Evolutionary conservation across 2,329 filamentous ascomycete species (phyloP).

Genomic region (Ceratocystis ficicola): DNA sequence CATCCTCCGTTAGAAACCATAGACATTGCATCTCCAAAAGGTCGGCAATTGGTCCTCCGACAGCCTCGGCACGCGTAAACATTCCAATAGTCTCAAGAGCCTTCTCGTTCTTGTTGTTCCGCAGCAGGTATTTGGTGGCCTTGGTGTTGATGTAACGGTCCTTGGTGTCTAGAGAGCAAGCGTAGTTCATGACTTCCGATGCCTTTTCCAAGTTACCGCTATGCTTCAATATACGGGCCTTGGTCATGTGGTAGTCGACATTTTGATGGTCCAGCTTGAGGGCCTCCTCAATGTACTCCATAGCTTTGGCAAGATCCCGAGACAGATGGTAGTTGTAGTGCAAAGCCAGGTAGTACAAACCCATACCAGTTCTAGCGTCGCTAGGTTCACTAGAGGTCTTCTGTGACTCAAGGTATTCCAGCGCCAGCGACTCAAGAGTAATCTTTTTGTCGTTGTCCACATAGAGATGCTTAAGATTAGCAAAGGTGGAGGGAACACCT

Average conservation of each 20-base stretch:
- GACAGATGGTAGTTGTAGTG: constrained; percentile 91
- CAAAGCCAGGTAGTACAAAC: constrained; percentile 86
- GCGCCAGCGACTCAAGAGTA: constrained; percentile 61
- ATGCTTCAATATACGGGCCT: constrained; percentile 90
- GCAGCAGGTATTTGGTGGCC: constrained; percentile 88
- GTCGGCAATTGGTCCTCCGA: constrained; percentile 77
- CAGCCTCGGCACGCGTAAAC: constrained; percentile 84
- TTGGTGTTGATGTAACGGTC: constrained; percentile 99
- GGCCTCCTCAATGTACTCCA: constrained; percentile 70
- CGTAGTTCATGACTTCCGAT: constrained; percentile 75
- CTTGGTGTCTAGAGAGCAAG: constrained; percentile 71
- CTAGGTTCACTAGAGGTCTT: constrained; percentile 51
- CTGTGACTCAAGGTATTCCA: constrained; percentile 55
- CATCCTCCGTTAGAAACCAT: constrained; percentile 94
- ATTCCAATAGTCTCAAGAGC: constrained; percentile 81
- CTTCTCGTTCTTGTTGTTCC: constrained; percentile 79
- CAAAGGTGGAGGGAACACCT: constrained; percentile 90
- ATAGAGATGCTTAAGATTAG: constrained; percentile 91
- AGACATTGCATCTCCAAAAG: constrained; percentile 97
- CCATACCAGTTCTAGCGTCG: constrained; percentile 27
- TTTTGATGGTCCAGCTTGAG: constrained; percentile 67
- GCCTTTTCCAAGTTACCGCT: constrained; percentile 67
- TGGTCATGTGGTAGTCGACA: constrained; percentile 89
- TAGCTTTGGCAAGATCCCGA: constrained; percentile 69
- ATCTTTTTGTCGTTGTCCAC: constrained; percentile 63